Percentiles rank a stretch among this genome's conserved stretches.
phyloP scores from a whole-genome alignment of 2,329 filamentous ascomycete species.

The Arthrobotrys entomopaga region DNA sequence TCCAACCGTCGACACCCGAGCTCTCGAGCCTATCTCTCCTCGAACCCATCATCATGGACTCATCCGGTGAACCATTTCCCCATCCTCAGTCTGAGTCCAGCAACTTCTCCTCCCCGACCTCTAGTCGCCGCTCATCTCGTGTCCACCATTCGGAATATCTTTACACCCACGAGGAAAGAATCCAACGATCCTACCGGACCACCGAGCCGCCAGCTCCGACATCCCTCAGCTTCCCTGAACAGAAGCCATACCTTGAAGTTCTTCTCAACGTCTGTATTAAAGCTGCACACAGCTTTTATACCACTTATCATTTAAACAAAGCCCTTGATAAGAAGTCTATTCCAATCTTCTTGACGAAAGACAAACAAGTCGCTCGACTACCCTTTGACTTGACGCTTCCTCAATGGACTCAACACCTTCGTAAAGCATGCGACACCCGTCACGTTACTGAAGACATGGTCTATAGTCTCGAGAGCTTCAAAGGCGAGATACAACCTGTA shows the following conservation, averaged over 20 bases:
- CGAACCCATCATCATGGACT: conserved; percentile 17
- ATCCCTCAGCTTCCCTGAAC: conserved; percentile 9
- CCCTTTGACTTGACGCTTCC: conserved; percentile 56
- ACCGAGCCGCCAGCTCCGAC: conserved; percentile 18
- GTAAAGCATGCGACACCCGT: conserved; percentile 56
- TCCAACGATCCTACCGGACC: conserved; percentile 5
- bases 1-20: conserved; percentile 15
- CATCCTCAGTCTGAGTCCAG: neutral
- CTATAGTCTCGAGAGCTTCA: conserved; percentile 57
- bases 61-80: neutral
- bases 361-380: conserved; percentile 32
- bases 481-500: conserved; percentile 58
- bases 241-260: conserved; percentile 24
- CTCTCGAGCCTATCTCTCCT: conserved; percentile 2
- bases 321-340: conserved; percentile 39
- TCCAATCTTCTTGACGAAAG: conserved; percentile 35
- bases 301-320: neutral
- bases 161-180: neutral
- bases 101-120: neutral
- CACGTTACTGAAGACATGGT: conserved; percentile 57
- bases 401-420: conserved; percentile 58
- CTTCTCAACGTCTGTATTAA: conserved; percentile 31
- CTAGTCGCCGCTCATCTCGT: neutral
- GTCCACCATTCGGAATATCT: neutral
- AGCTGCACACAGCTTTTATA: conserved; percentile 28